A percentile compares a stretch with the other conserved stretches of the same genome.
These are phyloP conservation scores for Carex pumila DNA, from an alignment of 176 grass and related monocot genomes.

Conservation along the genomic window DNA sequence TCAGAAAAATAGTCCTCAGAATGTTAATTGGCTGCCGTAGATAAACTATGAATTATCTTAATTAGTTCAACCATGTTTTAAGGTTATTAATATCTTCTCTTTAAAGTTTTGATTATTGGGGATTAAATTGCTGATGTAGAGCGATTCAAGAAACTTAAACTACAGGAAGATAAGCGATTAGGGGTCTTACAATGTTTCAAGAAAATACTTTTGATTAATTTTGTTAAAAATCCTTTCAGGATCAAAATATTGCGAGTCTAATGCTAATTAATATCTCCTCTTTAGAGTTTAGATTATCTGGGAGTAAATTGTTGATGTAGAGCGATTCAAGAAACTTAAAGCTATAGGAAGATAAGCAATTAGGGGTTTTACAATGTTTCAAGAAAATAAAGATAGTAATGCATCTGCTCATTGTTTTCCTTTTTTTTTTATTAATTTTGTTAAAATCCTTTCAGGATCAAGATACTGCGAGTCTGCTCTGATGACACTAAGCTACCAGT, in stretches of 20 bases:
- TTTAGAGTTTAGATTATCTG: not conserved
- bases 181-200: not conserved
- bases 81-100: not conserved
- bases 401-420: not conserved
- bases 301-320: not conserved
- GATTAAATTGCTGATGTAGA: not conserved
- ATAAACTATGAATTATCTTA: not conserved
- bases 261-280: not conserved
- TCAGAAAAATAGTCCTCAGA: not conserved
- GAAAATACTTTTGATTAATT: not conserved
- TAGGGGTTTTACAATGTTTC: not conserved
- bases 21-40: not conserved
- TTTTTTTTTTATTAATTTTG: not conserved
- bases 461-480: not conserved
- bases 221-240: constrained; percentile 1
- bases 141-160: no score
- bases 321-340: no score
- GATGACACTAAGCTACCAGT: constrained; percentile 2
- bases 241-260: not conserved
- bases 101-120: not conserved
- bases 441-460: constrained; percentile 5
- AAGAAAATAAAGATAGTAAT: not conserved
- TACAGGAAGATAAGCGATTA: not conserved
- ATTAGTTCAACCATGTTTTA: not conserved
- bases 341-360: not conserved